phyloP scores from a whole-genome alignment of 768 basidiomycete genomes.

The Clavaria fumosa region DNA sequence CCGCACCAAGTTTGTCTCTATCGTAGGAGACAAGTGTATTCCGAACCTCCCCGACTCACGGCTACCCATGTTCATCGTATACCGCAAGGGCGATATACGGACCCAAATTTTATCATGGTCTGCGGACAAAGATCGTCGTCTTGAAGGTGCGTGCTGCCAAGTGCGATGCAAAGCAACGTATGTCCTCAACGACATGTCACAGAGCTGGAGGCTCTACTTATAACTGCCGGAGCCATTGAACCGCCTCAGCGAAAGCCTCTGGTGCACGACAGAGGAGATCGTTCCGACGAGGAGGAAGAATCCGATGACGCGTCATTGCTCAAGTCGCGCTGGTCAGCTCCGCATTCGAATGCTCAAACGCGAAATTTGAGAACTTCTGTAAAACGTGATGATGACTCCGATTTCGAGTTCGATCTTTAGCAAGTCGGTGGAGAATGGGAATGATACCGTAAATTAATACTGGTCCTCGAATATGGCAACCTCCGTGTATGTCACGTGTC shows the following conservation, averaged over 20 bases:
- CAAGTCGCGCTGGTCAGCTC: too few relatives aligned
- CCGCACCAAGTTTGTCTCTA: constrained; percentile 89
- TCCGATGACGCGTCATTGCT: constrained; percentile 35
- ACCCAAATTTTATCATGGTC: constrained; percentile 81
- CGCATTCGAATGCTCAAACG: too few relatives aligned
- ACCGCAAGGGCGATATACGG: constrained; percentile 81
- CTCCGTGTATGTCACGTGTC: too few relatives aligned
- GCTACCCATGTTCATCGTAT: constrained; percentile 83
- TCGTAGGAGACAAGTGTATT: constrained; percentile 90
- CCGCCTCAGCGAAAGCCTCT: constrained; percentile 31
- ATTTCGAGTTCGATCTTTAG: constrained; percentile 67
- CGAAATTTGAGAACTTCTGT: constrained; percentile 36
- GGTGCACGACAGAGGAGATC: constrained; percentile 9
- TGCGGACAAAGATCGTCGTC: constrained; percentile 54
- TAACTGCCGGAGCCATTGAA: constrained; percentile 51
- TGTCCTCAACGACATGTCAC: constrained; percentile 6
- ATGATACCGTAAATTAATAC: too few relatives aligned
- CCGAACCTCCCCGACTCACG: constrained; percentile 88
- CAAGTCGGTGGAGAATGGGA: not conserved
- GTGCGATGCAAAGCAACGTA: constrained; percentile 4
- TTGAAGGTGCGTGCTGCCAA: constrained; percentile 44
- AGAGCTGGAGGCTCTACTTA: constrained; percentile 61
- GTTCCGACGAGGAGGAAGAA: constrained; percentile 22
- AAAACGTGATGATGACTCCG: constrained; percentile 43
- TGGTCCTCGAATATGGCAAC: too few relatives aligned